Base-by-base conservation (phyloP, 352 stramenopile genomes). In the Sclerospora graminicola region DNA sequence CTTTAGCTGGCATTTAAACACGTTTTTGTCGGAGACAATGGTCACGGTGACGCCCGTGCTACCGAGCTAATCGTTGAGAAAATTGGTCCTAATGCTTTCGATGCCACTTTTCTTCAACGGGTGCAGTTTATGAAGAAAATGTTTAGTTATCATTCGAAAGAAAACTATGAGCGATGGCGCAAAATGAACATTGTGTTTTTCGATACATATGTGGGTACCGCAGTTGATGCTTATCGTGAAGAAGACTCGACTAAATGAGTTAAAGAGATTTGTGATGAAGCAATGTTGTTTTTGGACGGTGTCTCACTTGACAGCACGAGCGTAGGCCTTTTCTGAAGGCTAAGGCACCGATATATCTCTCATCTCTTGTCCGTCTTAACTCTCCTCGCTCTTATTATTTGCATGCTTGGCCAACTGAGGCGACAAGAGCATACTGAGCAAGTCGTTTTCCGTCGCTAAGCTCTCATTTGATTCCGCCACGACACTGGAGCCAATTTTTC, bases 11-110 rank as follows among this genome's bases (percentile, higher is more conserved):
- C 99, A 66, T 99, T 97, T 59, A 94, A 84, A 42, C 92, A 97
- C 60, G 84, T 98, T 8, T 99, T 99, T 61, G 84, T 99, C 26
- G 96, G 95, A 5, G 96, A 99, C 69, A 99, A 99, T 48, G 96
- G 86, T 13, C 89, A 97, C 65, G 87, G 80, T 18, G 89, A 97
- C 30, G 77, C 96, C 8, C 76, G 84, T n/a, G n/a, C n/a, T n/a
- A n/a, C n/a, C n/a, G n/a, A n/a, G n/a, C n/a, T n/a, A n/a, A n/a
- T n/a, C n/a, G 57, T 80, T 13, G 74, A 95, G 24, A 78, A 79
- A 41, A 89, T 76, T 47, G 76, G 67, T 6, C 46, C 59, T 16
- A 60, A 60, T 21, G 78, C 69, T 0, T 42, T 96, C 7, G 81
- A 95, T 34, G 77, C 72, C n/a, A n/a, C n/a, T n/a, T n/a, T n/a